A percentile compares a stretch with the other conserved stretches of the same genome.
Evolutionary conservation across 148 eudicot genomes (phyloP).

Genomic region (Camellia sinensis): DNA sequence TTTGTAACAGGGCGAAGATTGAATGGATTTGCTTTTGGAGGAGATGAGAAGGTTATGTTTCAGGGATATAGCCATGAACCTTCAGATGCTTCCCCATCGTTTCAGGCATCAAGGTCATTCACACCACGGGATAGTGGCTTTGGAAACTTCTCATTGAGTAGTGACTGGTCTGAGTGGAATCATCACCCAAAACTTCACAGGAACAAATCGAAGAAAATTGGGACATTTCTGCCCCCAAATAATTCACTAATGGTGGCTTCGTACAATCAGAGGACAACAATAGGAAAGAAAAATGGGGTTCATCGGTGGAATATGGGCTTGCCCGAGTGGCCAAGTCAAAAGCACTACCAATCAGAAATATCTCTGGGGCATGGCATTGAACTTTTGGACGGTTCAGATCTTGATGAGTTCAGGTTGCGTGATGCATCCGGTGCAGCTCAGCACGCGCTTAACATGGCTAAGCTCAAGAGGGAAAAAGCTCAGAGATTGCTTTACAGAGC

Average conservation of each 20-base stretch:
- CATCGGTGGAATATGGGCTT: slow-evolving; percentile 33
- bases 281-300: slow-evolving; percentile 43
- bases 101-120: slow-evolving; percentile 49
- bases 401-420: slow-evolving; percentile 78
- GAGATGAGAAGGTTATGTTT: slow-evolving; percentile 57
- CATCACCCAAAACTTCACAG: slow-evolving; percentile 47
- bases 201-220: slow-evolving; percentile 57
- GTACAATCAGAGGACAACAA: slow-evolving; percentile 35
- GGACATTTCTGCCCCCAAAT: slow-evolving; percentile 31
- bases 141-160: slow-evolving; percentile 48
- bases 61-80: slow-evolving; percentile 42
- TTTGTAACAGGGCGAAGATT: slow-evolving; percentile 49
- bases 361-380: slow-evolving; percentile 39
- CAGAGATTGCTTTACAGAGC: slow-evolving; percentile 74
- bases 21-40: slow-evolving; percentile 50
- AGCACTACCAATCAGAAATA: slow-evolving; percentile 39
- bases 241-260: slow-evolving; percentile 35
- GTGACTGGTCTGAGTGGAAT: slow-evolving; percentile 56
- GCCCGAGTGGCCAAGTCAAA: slow-evolving; percentile 51
- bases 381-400: slow-evolving; percentile 58
- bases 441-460: slow-evolving; percentile 70
- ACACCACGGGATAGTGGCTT: slow-evolving; percentile 56
- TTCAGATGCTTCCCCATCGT: slow-evolving; percentile 66
- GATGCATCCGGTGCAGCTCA: slow-evolving; percentile 82
- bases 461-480: slow-evolving; percentile 77